Conservation (phyloP, 108 stramenopile species). For the Phaeodactylum tricornutum region DNA sequence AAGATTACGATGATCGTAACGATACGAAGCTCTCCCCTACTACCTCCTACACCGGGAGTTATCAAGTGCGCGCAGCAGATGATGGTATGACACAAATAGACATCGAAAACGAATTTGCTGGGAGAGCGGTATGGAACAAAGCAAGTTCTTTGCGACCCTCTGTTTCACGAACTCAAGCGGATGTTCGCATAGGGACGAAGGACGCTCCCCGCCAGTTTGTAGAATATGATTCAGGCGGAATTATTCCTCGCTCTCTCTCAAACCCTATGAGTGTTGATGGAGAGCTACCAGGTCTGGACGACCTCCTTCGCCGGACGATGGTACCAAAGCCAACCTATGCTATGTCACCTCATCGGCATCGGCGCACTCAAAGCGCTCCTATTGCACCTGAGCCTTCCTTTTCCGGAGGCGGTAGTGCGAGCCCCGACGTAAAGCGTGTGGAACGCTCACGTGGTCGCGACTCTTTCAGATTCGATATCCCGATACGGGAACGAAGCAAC, state of each 20-base stretch:
- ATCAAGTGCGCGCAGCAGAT: not conserved
- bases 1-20: not conserved
- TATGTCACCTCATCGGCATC: no score
- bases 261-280: not conserved
- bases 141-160: no score
- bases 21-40: not conserved
- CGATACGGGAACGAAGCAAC: not conserved
- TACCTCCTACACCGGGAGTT: not conserved
- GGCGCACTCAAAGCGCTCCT: conserved; percentile 29
- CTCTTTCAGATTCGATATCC: not conserved
- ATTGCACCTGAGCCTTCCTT: no score
- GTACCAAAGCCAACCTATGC: conserved; percentile 5
- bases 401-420: no score
- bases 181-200: not conserved
- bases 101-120: conserved; percentile 20
- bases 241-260: no score
- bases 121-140: no score
- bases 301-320: conserved; percentile 8
- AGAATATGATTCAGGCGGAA: not conserved
- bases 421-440: conserved; percentile 1
- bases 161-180: not conserved
- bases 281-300: conserved; percentile 2
- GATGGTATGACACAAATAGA: conserved; percentile 16
- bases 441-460: not conserved
- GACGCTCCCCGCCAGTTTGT: not conserved